Evolutionary conservation across 176 grass and related monocot species (phyloP), one percentile per base, ranked within the genome.

Genomic region (Ampelocalamus luodianensis): DNA sequence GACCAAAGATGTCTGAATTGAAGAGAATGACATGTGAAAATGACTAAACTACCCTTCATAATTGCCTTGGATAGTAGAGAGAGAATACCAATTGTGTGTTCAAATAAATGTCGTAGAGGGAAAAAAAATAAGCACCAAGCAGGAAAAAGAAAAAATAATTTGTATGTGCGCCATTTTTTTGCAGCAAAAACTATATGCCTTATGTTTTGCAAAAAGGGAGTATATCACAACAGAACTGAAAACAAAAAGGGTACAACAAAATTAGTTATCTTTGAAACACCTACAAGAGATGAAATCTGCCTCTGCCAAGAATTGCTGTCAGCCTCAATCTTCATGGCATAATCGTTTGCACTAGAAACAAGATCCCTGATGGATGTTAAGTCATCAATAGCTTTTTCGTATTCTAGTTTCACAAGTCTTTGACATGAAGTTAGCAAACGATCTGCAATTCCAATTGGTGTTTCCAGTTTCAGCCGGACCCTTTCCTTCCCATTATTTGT

Each of bases 401-500:
- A 83, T 66, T 95, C 93, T 66, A 88, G 79, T 78, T 89, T 95
- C 17, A 96, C 90, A 64, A 94, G 74, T 81, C 85, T 89, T 89
- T 94, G 85, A 83, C 91, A 99, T 82, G 93, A 99, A 61, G 65
- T 92, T 85, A 99, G 80, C 60, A 99, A 91, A 66, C 88, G 87
- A 79, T 96, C 93, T 62, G 93, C 91, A 88, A 99, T 99, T 71
- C 88, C 83, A 86, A 96, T 77, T 76, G 96, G 96, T 72, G 96
- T 94, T 82, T 99, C 96, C 90, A 99, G 90, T 73, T 99, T 99
- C 48, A 99, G 53, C 45, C 66, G 88, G 48, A 94, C 86, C 77
- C 93, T 99, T 79, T 96, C 91, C 86, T 90, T 94, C 56, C 96
- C 96, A 89, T 91, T 94, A 71, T 95, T 86, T 37, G 93, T 99